Evolutionary conservation across 176 grass and related monocot genomes (phyloP).

Genomic region (Eragrostis curvula): DNA sequence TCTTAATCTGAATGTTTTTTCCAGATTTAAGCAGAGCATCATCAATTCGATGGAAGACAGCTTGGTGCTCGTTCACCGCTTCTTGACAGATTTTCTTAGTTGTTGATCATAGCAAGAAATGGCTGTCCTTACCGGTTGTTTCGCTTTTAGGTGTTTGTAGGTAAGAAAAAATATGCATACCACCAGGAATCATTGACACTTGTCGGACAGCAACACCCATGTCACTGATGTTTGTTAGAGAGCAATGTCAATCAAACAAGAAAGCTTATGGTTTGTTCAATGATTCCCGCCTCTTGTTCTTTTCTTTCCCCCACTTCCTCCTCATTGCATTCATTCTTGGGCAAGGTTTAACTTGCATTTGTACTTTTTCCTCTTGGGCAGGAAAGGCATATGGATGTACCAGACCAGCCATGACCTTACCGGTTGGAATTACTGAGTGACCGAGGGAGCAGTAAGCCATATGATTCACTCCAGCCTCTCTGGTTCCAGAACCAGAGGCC

Average conservation of each 20-base stretch:
- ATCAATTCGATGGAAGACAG: neutral
- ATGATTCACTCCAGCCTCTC: neutral
- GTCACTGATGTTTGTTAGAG: slow-evolving; percentile 17
- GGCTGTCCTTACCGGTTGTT: slow-evolving; percentile 31
- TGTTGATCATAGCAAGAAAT: slow-evolving; percentile 46
- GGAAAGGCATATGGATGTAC: slow-evolving; percentile 6
- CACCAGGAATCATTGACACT: slow-evolving; percentile 6
- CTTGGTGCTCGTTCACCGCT: neutral
- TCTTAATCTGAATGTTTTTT: slow-evolving; percentile 2
- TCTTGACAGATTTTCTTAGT: slow-evolving; percentile 18
- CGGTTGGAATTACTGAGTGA: neutral
- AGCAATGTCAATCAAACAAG: slow-evolving; percentile 36
- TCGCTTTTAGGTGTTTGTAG: slow-evolving; percentile 58
- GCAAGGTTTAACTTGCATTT: slow-evolving; percentile 27
- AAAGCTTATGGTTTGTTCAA: slow-evolving; percentile 32
- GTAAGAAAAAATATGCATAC: slow-evolving; percentile 49
- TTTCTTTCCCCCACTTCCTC: slow-evolving; percentile 26
- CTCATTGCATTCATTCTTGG: slow-evolving; percentile 1
- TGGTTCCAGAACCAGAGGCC: neutral
- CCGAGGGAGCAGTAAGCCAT: neutral
- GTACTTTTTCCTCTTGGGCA: slow-evolving; percentile 26
- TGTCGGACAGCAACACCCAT: slow-evolving; percentile 26
- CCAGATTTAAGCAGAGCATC: neutral
- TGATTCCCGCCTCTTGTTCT: slow-evolving; percentile 1
- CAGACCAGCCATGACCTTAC: slow-evolving; percentile 32